A percentile compares a stretch with the other conserved stretches of the same genome.
phyloP scores from a whole-genome alignment of 1,139 yeast species.

The Yamadazyma dushanensis region DNA sequence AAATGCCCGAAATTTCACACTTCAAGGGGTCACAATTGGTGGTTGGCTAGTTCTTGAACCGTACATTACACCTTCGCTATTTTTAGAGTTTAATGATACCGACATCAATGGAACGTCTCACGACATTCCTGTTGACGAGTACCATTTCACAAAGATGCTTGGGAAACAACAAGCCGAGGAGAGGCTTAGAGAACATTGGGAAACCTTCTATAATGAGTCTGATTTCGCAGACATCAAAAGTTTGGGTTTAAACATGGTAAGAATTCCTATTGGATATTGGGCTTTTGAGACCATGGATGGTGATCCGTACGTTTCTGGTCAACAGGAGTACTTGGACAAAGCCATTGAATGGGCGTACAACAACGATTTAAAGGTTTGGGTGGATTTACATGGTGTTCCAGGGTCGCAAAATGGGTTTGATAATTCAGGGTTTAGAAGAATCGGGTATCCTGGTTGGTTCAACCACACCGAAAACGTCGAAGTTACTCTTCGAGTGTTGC shows the following conservation, averaged over 20 bases:
- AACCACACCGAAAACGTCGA: slow-evolving; percentile 48
- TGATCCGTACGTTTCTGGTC: slow-evolving; percentile 92
- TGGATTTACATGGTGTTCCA: slow-evolving; percentile 93
- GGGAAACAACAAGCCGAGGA: slow-evolving; percentile 60
- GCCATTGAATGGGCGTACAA: slow-evolving; percentile 77
- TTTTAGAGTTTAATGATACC: slow-evolving; percentile 43
- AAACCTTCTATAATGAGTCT: slow-evolving; percentile 67
- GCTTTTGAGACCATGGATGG: slow-evolving; percentile 63
- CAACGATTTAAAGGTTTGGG: slow-evolving; percentile 74
- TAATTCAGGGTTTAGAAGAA: slow-evolving; percentile 83
- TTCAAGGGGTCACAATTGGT: slow-evolving; percentile 81
- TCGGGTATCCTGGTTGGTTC: slow-evolving; percentile 48
- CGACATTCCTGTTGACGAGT: slow-evolving; percentile 81
- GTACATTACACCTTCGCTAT: slow-evolving; percentile 82
- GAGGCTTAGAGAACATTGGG: slow-evolving; percentile 72
- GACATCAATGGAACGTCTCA: slow-evolving; percentile 27
- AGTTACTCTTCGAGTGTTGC: slow-evolving; percentile 52
- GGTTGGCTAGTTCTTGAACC: slow-evolving; percentile 91
- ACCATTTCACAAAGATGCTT: slow-evolving; percentile 60
- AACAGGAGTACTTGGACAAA: slow-evolving; percentile 65
- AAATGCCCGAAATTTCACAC: slow-evolving; percentile 14
- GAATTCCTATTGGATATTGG: slow-evolving; percentile 97
- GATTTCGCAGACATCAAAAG: slow-evolving; percentile 65
- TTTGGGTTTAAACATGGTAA: slow-evolving; percentile 78
- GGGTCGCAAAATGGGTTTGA: slow-evolving; percentile 98